Base-by-base conservation (phyloP, 2,329 filamentous ascomycete species). In the Pyrenochaeta sp. region DNA sequence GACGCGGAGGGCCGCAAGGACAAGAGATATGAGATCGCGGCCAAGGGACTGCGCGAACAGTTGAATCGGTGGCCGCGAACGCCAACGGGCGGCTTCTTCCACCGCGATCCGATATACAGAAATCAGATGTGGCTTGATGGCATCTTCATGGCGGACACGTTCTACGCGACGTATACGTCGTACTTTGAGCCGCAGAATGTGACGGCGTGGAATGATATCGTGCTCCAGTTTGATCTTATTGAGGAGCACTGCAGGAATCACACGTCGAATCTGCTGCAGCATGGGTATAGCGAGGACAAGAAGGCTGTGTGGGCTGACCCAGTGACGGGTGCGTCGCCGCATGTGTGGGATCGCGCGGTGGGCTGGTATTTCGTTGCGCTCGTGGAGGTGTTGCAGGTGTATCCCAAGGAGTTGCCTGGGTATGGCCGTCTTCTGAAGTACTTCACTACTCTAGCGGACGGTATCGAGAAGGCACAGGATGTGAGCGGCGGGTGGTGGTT, bases 101-200 rank as follows among this genome's bases (percentile, higher is more conserved):
- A 83, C 51, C 69, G 76, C 1, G 61, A 71, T 11, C 66, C 76
- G 21, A 65, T 69, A 2, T 81, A 80, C 49, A 71, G 70, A 13
- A 73, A 81, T 49, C 77, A 83, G 56, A 81, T 82, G 80, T 82
- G 81, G 80, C 71, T 83, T 0, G 79, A 82, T 50, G 81, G 81
- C 1, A 77, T 74, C 26, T 73, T 69, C 58, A 74, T 74, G 71
- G 70, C 67, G 7, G 63, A 70, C 24, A 64, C 56, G 29, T 72
- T 72, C 57, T 72, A 72, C 43, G 65, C 71, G 4, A 71, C 69
- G 18, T 72, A 68, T 46, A 74, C 72, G 3, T 51, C 53, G 2
- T 61, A 65, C 31, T 74, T 75, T 44, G 61, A 72, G 26, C 58
- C 67, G 1, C 41, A 61, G 28, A 74, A 74, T 44, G 57, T 48